Conservation (phyloP, 495 filamentous ascomycete genomes). For the Penicillium angulare region DNA sequence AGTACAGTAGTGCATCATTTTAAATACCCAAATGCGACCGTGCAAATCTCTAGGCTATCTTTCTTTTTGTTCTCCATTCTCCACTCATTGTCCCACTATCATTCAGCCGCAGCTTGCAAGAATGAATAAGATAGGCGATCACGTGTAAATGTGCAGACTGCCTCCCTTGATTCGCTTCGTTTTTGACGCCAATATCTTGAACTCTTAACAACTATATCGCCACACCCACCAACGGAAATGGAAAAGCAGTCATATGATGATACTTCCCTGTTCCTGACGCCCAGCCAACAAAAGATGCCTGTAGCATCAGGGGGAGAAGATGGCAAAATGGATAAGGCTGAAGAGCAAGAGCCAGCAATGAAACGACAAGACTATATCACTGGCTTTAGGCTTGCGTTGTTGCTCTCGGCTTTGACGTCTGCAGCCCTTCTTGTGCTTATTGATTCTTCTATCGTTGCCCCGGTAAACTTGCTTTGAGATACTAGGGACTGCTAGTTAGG, state of each 20-base stretch:
- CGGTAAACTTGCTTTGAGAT: constrained; percentile 3
- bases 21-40: too few species aligned
- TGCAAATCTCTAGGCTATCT: too few species aligned
- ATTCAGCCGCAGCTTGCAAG: too few species aligned
- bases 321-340: background rate
- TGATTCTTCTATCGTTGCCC: constrained; percentile 17
- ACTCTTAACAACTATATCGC: background rate
- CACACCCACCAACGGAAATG: background rate
- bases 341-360: background rate
- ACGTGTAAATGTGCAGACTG: too few species aligned
- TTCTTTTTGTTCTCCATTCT: too few species aligned
- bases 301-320: background rate
- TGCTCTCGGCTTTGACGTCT: constrained; percentile 9
- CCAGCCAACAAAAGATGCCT: background rate
- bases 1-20: too few species aligned
- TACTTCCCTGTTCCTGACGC: background rate
- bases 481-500: background rate
- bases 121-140: too few species aligned
- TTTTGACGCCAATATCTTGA: background rate
- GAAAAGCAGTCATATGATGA: background rate
- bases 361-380: constrained; percentile 8
- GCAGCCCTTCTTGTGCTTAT: constrained; percentile 14
- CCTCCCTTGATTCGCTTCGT: too few species aligned
- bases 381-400: constrained; percentile 10
- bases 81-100: too few species aligned